phyloP scores from a whole-genome alignment of 345 rosid species.

The Melaleuca alternifolia region DNA sequence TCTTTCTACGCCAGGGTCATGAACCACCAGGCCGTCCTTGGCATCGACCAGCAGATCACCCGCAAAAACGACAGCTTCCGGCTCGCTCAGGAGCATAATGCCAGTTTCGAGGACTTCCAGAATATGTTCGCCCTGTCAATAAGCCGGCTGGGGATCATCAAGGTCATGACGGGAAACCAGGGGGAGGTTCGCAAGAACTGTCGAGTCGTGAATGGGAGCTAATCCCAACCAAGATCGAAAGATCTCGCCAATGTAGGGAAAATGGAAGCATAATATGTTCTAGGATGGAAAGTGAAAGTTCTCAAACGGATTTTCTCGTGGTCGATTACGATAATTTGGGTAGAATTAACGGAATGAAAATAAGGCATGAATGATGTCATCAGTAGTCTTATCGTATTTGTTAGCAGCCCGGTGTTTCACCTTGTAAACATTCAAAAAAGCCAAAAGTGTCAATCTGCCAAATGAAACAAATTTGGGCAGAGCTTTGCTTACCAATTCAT shows the following conservation, averaged over 20 bases:
- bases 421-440: neutral
- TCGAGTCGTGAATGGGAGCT: conserved; percentile 8
- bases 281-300: neutral
- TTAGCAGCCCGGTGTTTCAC: neutral
- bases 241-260: neutral
- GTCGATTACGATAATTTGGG: neutral
- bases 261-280: neutral
- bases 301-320: neutral
- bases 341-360: neutral
- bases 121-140: conserved; percentile 50
- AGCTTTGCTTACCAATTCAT: neutral
- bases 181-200: conserved; percentile 59
- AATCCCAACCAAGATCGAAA: neutral
- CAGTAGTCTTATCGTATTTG: neutral
- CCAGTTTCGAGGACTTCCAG: conserved; percentile 46
- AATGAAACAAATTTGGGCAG: neutral
- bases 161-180: conserved; percentile 39
- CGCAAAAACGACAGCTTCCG: conserved; percentile 22
- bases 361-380: accelerated
- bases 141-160: conserved; percentile 57
- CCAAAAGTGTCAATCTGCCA: neutral
- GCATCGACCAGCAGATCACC: conserved; percentile 62
- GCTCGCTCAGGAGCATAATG: conserved; percentile 35
- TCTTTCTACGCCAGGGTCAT: conserved; percentile 41
- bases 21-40: conserved; percentile 36